Base-by-base conservation (phyloP, 2,329 filamentous ascomycete species). In the Hyphodiscus sp. region DNA sequence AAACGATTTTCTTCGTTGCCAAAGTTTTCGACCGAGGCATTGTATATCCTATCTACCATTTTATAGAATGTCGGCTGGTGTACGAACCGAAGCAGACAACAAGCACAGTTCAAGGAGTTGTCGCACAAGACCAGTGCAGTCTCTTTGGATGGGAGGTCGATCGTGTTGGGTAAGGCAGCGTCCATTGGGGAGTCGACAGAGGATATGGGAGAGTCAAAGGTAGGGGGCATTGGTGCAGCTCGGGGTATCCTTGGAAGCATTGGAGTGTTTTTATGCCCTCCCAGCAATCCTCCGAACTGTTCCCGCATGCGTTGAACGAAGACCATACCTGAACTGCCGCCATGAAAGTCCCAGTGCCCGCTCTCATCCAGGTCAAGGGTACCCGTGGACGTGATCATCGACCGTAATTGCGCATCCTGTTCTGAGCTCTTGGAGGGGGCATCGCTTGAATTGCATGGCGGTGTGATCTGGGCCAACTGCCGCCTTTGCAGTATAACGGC, bases 291-390 rank as follows among this genome's bases (percentile, higher is more conserved):
- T 45, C 89, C 86, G 61, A 96, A 89, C 65, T 96, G 87, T 65
- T 95, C 88, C 64, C 90, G 86, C 79, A 99, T 86, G 51, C 89
- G 84, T 59, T 83, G 82, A 62, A 96, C 79, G 68, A 96, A 99
- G 58, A 92, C 89, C 44, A 91, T 80, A 2, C 92, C 91, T 0
- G 94, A 97, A 0, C 92, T 96, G 59, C 89, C 87, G 47, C 94
- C 94, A 66, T 95, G 90, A 65, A 96, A 99, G 70, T 97, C 91
- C 84, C 91, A 95, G 63, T 94, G 84, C 43, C 92, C 92, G 63
- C 85, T 83, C 62, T 97, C 92, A 63, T 95, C 91, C 33, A 97
- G 78, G 65, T 97, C 92, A 18, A 99, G 78, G 67, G 91, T 88
- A 38, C 92, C 94, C 2, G 92, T 90, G 43, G 89, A 89, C 67